Conservation (phyloP, 768 basidiomycete species). For the Termitomyces sp. region DNA sequence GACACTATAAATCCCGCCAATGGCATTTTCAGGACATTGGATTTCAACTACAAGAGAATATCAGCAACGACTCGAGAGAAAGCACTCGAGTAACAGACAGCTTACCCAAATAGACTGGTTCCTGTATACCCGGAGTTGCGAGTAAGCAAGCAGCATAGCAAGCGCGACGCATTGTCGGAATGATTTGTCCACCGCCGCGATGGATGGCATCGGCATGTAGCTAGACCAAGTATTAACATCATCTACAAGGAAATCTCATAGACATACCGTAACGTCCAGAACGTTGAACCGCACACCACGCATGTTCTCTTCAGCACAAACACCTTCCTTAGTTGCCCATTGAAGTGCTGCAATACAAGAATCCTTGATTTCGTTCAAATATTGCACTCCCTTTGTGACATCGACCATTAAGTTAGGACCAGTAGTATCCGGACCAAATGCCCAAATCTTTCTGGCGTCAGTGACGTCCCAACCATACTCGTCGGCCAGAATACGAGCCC, state of each 20-base stretch:
- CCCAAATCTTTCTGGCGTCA: slow-evolving; percentile 99
- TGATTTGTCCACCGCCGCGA: slow-evolving; percentile 98
- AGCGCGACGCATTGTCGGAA: slow-evolving; percentile 95
- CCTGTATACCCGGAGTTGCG: slow-evolving; percentile 87
- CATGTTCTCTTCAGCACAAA: slow-evolving; percentile 96
- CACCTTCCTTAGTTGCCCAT: slow-evolving; percentile 99
- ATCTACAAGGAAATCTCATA: too few species aligned
- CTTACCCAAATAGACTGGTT: slow-evolving; percentile 90
- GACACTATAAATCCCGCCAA: slow-evolving; percentile 94
- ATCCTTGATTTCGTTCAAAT: slow-evolving; percentile 99
- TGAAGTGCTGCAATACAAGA: slow-evolving; percentile 99
- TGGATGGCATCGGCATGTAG: slow-evolving; percentile 98
- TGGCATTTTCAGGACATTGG: slow-evolving; percentile 96
- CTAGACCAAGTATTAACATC: slow-evolving; percentile 28
- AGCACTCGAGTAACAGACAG: background rate
- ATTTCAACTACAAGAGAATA: slow-evolving; percentile 70
- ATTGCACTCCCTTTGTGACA: slow-evolving; percentile 98
- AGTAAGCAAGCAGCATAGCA: slow-evolving; percentile 95
- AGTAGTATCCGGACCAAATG: slow-evolving; percentile 97
- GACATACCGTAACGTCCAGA: slow-evolving; percentile 83
- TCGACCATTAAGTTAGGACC: slow-evolving; percentile 97
- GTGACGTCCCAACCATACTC: slow-evolving; percentile 99
- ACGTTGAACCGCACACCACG: slow-evolving; percentile 96
- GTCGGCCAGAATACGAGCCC: slow-evolving; percentile 93
- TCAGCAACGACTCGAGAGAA: background rate